phyloP scores from a whole-genome alignment of 1,284 basidiomycete genomes.

The Ganoderma lingzhi region DNA sequence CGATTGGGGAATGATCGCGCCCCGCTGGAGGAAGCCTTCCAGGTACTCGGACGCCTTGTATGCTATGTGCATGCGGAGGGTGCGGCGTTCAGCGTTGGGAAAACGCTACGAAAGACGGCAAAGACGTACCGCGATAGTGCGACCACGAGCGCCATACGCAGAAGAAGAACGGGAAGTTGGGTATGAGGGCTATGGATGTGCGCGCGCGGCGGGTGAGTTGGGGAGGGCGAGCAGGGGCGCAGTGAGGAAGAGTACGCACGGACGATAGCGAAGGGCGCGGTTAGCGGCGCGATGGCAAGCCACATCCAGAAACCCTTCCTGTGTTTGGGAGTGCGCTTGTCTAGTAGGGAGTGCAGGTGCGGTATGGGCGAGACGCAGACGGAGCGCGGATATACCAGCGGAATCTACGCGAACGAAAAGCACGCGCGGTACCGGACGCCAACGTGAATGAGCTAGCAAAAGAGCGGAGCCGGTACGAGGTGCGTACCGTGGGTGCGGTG shows the following conservation, averaged over 20 bases:
- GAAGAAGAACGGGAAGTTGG: slow-evolving; percentile 86
- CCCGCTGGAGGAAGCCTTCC: slow-evolving; percentile 60
- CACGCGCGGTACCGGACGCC: background rate
- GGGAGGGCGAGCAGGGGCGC: background rate
- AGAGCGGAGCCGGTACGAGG: background rate
- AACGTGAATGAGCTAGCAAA: slow-evolving; percentile 35
- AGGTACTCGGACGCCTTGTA: slow-evolving; percentile 79
- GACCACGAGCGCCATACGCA: slow-evolving; percentile 86
- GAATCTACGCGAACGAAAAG: slow-evolving; percentile 54
- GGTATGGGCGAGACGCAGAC: slow-evolving; percentile 55
- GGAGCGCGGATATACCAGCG: slow-evolving; percentile 72
- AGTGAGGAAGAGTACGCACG: slow-evolving; percentile 55
- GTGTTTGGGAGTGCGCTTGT: slow-evolving; percentile 67
- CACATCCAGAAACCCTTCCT: slow-evolving; percentile 70
- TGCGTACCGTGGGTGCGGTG: slow-evolving; percentile 31
- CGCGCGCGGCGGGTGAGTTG: slow-evolving; percentile 3
- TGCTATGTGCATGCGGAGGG: slow-evolving; percentile 49
- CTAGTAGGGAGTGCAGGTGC: slow-evolving; percentile 62
- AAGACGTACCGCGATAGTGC: slow-evolving; percentile 71
- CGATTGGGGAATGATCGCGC: slow-evolving; percentile 61
- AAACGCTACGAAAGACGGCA: background rate
- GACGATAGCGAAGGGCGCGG: slow-evolving; percentile 75
- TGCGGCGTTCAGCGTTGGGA: background rate
- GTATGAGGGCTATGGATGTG: slow-evolving; percentile 70
- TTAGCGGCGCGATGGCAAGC: slow-evolving; percentile 71